Evolutionary conservation across 1,284 basidiomycete species (phyloP), one percentile per base, ranked within the genome.

Genomic region (Sutorius eximius): DNA sequence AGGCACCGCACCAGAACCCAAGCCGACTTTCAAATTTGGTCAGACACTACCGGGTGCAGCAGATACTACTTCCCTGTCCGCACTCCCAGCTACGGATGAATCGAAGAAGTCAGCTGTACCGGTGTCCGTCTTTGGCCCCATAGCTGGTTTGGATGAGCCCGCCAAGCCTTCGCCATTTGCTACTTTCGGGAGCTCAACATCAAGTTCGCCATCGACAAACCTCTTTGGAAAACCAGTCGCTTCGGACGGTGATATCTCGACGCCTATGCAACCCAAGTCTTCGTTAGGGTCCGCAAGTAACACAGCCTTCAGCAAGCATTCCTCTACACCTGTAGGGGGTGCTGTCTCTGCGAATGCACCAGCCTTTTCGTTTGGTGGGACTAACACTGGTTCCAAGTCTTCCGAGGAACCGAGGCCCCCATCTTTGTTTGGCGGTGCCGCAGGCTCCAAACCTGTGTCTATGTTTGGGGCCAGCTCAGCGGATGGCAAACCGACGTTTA

Each of bases 361-460:
- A 34, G 29, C 37, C 12, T 62, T 69, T 45, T 58, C 64, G 37
- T 70, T 69, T 49, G 64, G 60, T 41, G 68, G 51, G 20, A 15
- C 37, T 44, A 54, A 49, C 34, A 49, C 42, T 46, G 48, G 49
- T 51, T 46, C 58, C 2, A 68, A 60, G 38, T 51, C 61, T 30
- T 42, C 36, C 5, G 71, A 66, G 49, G 59, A 44, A 45, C 22
- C 56, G 27, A 59, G 65, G 42, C 51, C 69, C 3, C 44, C 44
- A 11, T n/a, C 64, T 24, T 41, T 44, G 48, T 67, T 61, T 37
- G 60, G 53, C 22, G 46, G 51, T 37, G 32, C 12, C 8, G 13
- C 43, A 24, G 38, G 36, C 13, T 16, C 53, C 10, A 45, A 44
- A 13, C 22, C 51, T 15, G 32, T 32, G 18, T 20, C 59, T 42